phyloP scores from a whole-genome alignment of 164 flowering plant species.

The Liquidambar formosana region DNA sequence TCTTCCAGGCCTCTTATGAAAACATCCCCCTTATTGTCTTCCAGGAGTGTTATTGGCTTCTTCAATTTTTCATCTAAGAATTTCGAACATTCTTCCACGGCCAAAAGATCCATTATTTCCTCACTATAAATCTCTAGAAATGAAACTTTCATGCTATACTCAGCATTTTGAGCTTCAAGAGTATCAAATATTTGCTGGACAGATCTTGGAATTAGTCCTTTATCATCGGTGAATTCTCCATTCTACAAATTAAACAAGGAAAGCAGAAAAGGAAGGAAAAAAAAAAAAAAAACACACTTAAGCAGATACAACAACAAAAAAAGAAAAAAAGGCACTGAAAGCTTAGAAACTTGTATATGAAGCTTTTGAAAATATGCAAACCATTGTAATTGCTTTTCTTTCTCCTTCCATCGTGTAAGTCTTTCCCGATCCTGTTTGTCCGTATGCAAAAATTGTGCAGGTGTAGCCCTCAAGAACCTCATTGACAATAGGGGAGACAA shows the following conservation, averaged over 20 bases:
- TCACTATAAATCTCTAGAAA: conserved; percentile 82
- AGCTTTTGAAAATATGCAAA: conserved; percentile 41
- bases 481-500: conserved; percentile 63
- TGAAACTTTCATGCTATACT: conserved; percentile 74
- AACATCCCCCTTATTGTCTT: conserved; percentile 82
- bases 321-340: neutral
- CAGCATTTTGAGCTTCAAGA: conserved; percentile 74
- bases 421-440: conserved; percentile 86
- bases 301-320: neutral
- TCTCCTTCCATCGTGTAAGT: conserved; percentile 90
- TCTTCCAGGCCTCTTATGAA: conserved; percentile 80
- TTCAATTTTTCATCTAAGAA: conserved; percentile 67
- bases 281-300: neutral
- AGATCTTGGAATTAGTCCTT: conserved; percentile 81
- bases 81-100: conserved; percentile 58
- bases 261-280: neutral
- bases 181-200: conserved; percentile 68
- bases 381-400: conserved; percentile 25
- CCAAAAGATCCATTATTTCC: conserved; percentile 72
- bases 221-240: conserved; percentile 76
- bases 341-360: no score
- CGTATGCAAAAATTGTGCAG: conserved; percentile 82
- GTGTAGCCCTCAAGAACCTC: conserved; percentile 83
- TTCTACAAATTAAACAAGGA: conserved; percentile 40
- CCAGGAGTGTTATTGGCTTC: conserved; percentile 81